Percentiles rank a stretch among this genome's conserved stretches.
Conservation (phyloP, 2,329 filamentous ascomycete species). For the Arthrinium puccinioides region DNA sequence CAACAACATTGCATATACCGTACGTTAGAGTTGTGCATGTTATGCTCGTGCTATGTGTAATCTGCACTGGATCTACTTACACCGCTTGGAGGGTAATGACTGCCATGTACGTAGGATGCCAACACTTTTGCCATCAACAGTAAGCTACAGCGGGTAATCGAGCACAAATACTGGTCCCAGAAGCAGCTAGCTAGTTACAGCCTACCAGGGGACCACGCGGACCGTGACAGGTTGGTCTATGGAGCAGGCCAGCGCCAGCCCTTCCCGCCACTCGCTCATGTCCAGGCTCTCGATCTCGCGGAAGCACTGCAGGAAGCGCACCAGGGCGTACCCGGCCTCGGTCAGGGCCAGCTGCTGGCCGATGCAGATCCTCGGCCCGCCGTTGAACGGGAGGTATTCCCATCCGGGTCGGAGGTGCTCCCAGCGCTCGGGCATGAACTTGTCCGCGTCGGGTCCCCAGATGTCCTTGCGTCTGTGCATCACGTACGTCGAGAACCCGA, state of each 20-base stretch:
- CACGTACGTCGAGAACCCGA: constrained; percentile 4
- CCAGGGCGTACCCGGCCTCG: constrained; percentile 38
- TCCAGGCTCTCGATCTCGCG: constrained; percentile 1
- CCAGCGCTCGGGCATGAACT: constrained; percentile 15
- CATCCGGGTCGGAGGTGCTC: constrained; percentile 32
- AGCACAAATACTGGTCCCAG: too few relatives aligned
- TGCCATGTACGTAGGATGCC: too few relatives aligned
- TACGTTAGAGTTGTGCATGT: too few relatives aligned
- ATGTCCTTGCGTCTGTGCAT: constrained; percentile 12
- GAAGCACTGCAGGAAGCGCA: constrained; percentile 3
- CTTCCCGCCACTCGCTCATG: constrained; percentile 2
- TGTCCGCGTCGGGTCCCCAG: constrained; percentile 11
- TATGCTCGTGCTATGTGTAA: too few relatives aligned
- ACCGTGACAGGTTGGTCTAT: constrained; percentile 3
- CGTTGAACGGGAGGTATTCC: constrained; percentile 50
- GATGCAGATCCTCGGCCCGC: constrained; percentile 45
- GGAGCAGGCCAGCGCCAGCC: background rate
- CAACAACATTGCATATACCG: too few relatives aligned
- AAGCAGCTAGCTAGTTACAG: too few relatives aligned
- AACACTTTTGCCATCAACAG: too few relatives aligned
- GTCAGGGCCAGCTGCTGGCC: constrained; percentile 53
- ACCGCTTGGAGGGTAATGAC: too few relatives aligned
- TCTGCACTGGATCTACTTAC: too few relatives aligned
- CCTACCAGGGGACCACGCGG: constrained; percentile 1
- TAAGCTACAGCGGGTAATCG: too few relatives aligned